Conservation (phyloP, 2,329 filamentous ascomycete species). For the Apiospora arundinis region DNA sequence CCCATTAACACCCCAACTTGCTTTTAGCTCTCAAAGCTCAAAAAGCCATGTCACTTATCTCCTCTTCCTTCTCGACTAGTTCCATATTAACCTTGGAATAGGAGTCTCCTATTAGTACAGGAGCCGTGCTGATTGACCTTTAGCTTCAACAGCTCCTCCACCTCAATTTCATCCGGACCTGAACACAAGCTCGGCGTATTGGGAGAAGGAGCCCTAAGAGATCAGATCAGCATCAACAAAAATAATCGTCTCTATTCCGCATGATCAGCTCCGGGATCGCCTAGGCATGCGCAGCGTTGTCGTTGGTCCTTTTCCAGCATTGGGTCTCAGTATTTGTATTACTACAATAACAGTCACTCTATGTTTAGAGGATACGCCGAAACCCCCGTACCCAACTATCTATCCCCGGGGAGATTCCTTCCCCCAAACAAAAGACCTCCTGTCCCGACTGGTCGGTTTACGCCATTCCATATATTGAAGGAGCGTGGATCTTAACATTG, state of each 20-base stretch:
- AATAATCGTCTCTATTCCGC: background rate
- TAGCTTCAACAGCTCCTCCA: background rate
- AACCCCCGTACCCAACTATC: background rate
- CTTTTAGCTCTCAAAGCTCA: background rate
- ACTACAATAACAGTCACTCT: background rate
- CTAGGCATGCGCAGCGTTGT: background rate
- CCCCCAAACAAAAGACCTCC: background rate
- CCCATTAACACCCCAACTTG: background rate
- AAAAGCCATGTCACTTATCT: background rate
- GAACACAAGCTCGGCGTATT: background rate
- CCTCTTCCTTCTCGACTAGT: background rate
- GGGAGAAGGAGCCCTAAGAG: background rate
- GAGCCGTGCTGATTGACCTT: background rate
- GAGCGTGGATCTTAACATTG: background rate
- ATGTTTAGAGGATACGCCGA: background rate
- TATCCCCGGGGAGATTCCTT: background rate
- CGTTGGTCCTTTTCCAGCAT: background rate
- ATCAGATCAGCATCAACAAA: background rate
- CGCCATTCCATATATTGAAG: background rate
- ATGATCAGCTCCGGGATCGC: background rate
- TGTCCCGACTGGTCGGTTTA: background rate
- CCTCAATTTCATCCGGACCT: background rate
- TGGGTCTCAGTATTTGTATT: background rate
- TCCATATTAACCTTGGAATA: constrained; percentile 7
- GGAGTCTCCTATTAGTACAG: background rate